These are phyloP conservation scores for Solioccasus polychromus DNA, from an alignment of 768 basidiomycete species.

Conservation along the genomic window DNA sequence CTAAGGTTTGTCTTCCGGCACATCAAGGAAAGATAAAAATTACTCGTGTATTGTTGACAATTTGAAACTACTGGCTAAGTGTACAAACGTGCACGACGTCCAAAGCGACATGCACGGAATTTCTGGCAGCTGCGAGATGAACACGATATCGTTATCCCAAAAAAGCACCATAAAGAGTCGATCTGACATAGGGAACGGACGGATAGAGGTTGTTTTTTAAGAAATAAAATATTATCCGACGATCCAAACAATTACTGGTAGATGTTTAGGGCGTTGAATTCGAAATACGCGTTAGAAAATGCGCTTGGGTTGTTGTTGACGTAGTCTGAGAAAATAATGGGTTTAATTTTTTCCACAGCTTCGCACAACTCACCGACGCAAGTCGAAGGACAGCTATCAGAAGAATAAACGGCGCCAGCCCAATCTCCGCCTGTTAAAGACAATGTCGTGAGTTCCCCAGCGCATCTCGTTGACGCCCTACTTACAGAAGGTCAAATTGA, in stretches of 20 bases:
- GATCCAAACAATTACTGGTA: slow-evolving; percentile 9
- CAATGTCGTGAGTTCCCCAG: not conserved
- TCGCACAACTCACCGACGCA: slow-evolving; percentile 24
- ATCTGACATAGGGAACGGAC: not conserved
- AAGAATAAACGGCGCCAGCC: slow-evolving; percentile 23
- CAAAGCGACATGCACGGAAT: too few relatives aligned
- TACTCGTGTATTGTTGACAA: too few relatives aligned
- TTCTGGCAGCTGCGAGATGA: too few relatives aligned
- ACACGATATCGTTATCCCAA: too few relatives aligned
- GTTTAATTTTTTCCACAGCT: not conserved
- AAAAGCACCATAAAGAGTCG: too few relatives aligned
- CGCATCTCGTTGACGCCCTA: not conserved
- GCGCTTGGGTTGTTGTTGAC: slow-evolving; percentile 33
- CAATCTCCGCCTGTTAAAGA: slow-evolving; percentile 25
- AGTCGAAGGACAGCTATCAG: slow-evolving; percentile 23
- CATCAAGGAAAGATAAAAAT: too few relatives aligned
- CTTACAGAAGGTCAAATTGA: slow-evolving; percentile 22
- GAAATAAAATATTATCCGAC: not conserved
- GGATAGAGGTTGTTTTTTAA: not conserved
- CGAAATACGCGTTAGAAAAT: slow-evolving; percentile 20
- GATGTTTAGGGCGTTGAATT: slow-evolving; percentile 23
- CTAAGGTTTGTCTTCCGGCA: too few relatives aligned
- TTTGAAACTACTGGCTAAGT: too few relatives aligned
- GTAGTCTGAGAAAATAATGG: slow-evolving; percentile 33
- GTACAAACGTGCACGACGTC: too few relatives aligned